phyloP scores from a whole-genome alignment of 352 stramenopile genomes.

The Globisporangium canariense region DNA sequence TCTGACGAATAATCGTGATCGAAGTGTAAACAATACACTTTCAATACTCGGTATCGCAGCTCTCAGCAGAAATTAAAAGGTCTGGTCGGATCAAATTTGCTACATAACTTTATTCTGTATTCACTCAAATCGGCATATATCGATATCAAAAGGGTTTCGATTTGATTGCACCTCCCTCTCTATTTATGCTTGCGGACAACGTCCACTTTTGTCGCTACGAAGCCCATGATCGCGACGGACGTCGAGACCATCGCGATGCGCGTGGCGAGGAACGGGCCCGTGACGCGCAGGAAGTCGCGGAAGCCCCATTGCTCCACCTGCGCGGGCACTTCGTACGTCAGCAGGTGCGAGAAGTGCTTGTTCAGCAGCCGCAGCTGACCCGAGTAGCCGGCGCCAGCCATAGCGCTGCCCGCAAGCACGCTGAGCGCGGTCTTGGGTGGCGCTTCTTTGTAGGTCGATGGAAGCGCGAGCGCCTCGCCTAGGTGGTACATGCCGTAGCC shows the following conservation, averaged over 20 bases:
- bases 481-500: slow-evolving; percentile 70
- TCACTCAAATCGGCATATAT: too few relatives aligned
- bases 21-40: too few relatives aligned
- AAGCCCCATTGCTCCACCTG: slow-evolving; percentile 70
- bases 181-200: slow-evolving; percentile 17
- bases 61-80: too few relatives aligned
- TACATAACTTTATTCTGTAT: too few relatives aligned
- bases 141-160: neutral
- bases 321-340: slow-evolving; percentile 68
- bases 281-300: slow-evolving; percentile 65
- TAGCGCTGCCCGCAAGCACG: slow-evolving; percentile 28
- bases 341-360: slow-evolving; percentile 51
- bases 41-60: too few relatives aligned
- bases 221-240: slow-evolving; percentile 65
- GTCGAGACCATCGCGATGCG: slow-evolving; percentile 66
- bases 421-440: slow-evolving; percentile 43
- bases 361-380: slow-evolving; percentile 49
- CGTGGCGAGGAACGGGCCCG: slow-evolving; percentile 47
- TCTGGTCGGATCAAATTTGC: too few relatives aligned
- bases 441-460: slow-evolving; percentile 21
- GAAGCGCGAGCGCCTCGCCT: slow-evolving; percentile 47
- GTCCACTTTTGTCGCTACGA: slow-evolving; percentile 61
- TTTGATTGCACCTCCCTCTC: neutral
- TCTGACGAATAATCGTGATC: too few relatives aligned
- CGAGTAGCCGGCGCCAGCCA: slow-evolving; percentile 46